Evolutionary conservation across 1,284 basidiomycete genomes (phyloP), one percentile per base, ranked within the genome.

Genomic region (Ustanciosporium gigantosporum): DNA sequence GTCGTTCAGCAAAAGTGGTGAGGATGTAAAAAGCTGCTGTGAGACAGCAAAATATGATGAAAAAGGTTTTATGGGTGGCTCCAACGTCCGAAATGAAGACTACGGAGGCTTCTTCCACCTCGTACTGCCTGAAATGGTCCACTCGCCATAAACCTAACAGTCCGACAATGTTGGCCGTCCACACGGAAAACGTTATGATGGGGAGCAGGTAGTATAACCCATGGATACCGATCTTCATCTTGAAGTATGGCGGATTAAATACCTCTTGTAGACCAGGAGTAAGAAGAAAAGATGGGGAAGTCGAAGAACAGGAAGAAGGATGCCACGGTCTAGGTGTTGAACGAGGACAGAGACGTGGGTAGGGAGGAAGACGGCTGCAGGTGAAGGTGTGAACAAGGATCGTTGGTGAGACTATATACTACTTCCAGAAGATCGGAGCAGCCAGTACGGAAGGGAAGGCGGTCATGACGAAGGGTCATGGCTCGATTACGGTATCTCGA

Each of bases 81-180:
- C 81, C 81, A 9, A 81, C 79, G 64, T 82, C 79, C n/a, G 76
- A 79, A 55, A 82, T 80, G 55, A 80, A 82, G 8, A 81, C 80
- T 22, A 81, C 69, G 11, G 45, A 66, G 0, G 79, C 78, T 45
- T 81, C 78, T 25, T 77, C 40, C 9, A 3, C 13, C 73, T 68
- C 44, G 56, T 81, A 81, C 38, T 75, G 49, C 6, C 73, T 70
- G 57, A 80, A 80, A 11, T 76, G 77, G 23, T 73, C 70, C 6
- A 40, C 31, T 1, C 75, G 76, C 81, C 81, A 82, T 0, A 81
- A 46, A 6, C 62, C 70, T 22, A 81, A 55, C 9, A 81, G 62
- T 20, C 68, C 70, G 38, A 74, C 49, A 23, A 73, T 62, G 36
- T 65, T 49, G 4, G 64, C 58, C n/a, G 55, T 47, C 70, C 70